phyloP scores from a whole-genome alignment of 306 rosid genomes.

The Cicer bijugum region DNA sequence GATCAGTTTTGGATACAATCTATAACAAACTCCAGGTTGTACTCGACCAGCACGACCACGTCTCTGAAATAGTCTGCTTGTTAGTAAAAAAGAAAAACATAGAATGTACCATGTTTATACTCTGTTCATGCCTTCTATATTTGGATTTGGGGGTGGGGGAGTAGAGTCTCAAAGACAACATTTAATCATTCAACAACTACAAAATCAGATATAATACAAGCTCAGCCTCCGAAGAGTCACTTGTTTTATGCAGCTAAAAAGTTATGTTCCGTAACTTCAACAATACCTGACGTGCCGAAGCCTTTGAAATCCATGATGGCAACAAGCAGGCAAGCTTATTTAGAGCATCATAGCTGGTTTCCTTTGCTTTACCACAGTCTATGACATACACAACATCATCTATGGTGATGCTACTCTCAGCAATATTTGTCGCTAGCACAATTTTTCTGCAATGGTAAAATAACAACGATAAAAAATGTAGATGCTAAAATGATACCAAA shows the following conservation, averaged over 20 bases:
- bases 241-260: conserved; percentile 17
- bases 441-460: conserved; percentile 72
- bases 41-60: conserved; percentile 99
- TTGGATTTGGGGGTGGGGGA: conserved; percentile 4
- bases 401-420: conserved; percentile 98
- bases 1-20: conserved; percentile 84
- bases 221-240: conserved; percentile 20
- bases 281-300: conserved; percentile 95
- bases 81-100: conserved; percentile 43
- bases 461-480: conserved; percentile 38
- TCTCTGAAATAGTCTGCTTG: conserved; percentile 64
- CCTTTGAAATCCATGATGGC: conserved; percentile 97
- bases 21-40: conserved; percentile 92
- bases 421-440: conserved; percentile 96
- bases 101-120: conserved; percentile 17
- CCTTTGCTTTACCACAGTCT: conserved; percentile 99
- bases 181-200: conserved; percentile 21
- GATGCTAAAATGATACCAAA: conserved; percentile 35
- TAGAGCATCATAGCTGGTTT: conserved; percentile 95
- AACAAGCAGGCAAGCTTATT: conserved; percentile 93
- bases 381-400: conserved; percentile 93
- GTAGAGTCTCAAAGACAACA: conserved; percentile 39
- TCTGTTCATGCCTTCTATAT: conserved; percentile 31
- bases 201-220: conserved; percentile 34
- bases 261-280: conserved; percentile 38